Percentiles rank a stretch among this genome's conserved stretches.
Evolutionary conservation across 78 protist genomes (phyloP).

Genomic region (Mantamonas sphyraenae): DNA sequence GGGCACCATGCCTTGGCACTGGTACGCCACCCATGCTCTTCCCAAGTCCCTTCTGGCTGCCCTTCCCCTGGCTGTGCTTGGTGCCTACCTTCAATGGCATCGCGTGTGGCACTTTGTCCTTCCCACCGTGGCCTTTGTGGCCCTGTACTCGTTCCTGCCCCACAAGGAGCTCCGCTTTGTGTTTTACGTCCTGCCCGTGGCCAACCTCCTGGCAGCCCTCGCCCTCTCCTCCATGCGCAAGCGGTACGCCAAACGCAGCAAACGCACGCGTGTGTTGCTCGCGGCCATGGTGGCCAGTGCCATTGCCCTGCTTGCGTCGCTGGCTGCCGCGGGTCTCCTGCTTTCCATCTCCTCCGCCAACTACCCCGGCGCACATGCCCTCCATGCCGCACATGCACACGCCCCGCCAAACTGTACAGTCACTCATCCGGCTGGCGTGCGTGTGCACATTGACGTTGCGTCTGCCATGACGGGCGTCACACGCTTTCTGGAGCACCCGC

Average conservation of each 20-base stretch:
- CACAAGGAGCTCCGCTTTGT: conserved; percentile 88
- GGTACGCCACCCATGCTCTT: conserved; percentile 78
- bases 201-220: conserved; percentile 45
- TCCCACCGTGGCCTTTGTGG: conserved; percentile 31
- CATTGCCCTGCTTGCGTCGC: neutral
- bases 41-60: conserved; percentile 49
- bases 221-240: neutral
- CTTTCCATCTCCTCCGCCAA: conserved; percentile 27
- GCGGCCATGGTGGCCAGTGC: neutral
- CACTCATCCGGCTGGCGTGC: neutral
- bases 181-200: conserved; percentile 63
- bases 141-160: conserved; percentile 65
- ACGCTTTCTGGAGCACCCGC: conserved; percentile 27
- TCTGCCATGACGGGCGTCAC: conserved; percentile 54
- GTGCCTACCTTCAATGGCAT: neutral
- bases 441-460: conserved; percentile 38
- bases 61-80: neutral
- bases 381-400: neutral
- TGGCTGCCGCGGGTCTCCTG: neutral
- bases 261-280: neutral
- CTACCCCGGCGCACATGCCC: conserved; percentile 55
- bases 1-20: conserved; percentile 68
- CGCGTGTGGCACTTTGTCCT: neutral
- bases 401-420: neutral
- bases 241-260: neutral